Evolutionary conservation across 768 basidiomycete genomes (phyloP), one percentile per base, ranked within the genome.

Genomic region (Lactarius akahatsu): DNA sequence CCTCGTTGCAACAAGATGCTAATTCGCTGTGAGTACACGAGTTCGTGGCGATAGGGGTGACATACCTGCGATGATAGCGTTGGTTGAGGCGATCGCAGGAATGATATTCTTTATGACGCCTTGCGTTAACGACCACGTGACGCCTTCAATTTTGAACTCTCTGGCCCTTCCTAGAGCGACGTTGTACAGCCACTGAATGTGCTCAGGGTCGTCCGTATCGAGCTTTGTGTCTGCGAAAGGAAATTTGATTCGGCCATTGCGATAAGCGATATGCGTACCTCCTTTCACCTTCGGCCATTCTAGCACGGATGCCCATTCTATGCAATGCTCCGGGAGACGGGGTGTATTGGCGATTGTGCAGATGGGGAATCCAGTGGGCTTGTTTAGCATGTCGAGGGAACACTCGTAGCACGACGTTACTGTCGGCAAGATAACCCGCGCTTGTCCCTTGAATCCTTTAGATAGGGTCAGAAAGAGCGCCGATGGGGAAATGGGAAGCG

Each of bases 61-160:
- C 83, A 50, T 70, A 92, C 94, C 95, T 57, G 97, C 92, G 65
- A 99, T 95, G 75, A 98, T 96, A 41, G 97, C 97, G 73, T 99
- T 99, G 18, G 97, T 99, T 0, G 93, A 96, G 2, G 97, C 97
- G 71, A 99, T 98, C 54, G 97, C 96, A 26, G 97, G 96, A 69
- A 99, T 98, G 77, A 99, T 97, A 72, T 97, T 97, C 84, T 99
- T 99, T 56, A 99, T 97, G 61, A 99, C 97, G 52, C 97, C 97
- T 76, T 99, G 97, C 0, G 97, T 98, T 43, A 96, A 80, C 2
- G 91, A 89, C 94, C 96, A 99, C 10, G 97, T 98, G 20, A 99
- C 96, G 55, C 97, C 97, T 75, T 98, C 94, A 62, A 99, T 98
- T 69, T 93, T 95, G 82, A 96, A 98, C 73, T 96, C 91, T 68